Percentiles rank a stretch among this genome's conserved stretches.
Conservation (phyloP, 306 rosid species). For the Trifolium subterraneum region DNA sequence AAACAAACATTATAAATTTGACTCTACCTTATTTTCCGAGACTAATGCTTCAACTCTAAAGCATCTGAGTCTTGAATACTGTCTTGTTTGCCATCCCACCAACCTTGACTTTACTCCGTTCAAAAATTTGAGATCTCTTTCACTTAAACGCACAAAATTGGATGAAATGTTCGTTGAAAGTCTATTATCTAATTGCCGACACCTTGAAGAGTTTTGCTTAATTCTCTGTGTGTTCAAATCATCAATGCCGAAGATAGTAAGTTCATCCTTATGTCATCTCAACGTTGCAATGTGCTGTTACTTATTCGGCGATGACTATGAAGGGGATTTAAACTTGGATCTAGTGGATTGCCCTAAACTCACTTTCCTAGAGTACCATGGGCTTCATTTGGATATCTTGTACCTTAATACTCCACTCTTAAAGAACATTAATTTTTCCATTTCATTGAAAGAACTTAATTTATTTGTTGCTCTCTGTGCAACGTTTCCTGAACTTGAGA, state of each 20-base stretch:
- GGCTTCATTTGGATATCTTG: no score
- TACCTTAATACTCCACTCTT: background rate
- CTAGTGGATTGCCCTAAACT: slow-evolving; percentile 8
- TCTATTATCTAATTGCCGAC: background rate
- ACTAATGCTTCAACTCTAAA: background rate
- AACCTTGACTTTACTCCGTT: background rate
- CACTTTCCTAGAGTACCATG: background rate
- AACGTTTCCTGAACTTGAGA: slow-evolving; percentile 21
- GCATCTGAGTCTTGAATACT: background rate
- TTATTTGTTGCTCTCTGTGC: background rate
- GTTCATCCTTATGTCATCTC: slow-evolving; percentile 20
- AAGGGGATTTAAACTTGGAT: background rate
- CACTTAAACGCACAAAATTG: background rate
- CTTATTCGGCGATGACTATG: no score
- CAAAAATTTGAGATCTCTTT: background rate
- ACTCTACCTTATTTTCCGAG: background rate
- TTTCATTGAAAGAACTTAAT: background rate
- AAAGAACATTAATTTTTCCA: background rate
- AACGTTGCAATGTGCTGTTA: accelerated
- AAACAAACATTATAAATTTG: background rate
- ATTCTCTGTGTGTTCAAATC: background rate
- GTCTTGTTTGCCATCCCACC: background rate
- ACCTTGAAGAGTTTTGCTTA: background rate
- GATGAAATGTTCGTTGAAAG: background rate
- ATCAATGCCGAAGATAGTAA: background rate